Evolutionary conservation across 73 alveolate species (phyloP).

Genomic region (Tetrahymena borealis): DNA sequence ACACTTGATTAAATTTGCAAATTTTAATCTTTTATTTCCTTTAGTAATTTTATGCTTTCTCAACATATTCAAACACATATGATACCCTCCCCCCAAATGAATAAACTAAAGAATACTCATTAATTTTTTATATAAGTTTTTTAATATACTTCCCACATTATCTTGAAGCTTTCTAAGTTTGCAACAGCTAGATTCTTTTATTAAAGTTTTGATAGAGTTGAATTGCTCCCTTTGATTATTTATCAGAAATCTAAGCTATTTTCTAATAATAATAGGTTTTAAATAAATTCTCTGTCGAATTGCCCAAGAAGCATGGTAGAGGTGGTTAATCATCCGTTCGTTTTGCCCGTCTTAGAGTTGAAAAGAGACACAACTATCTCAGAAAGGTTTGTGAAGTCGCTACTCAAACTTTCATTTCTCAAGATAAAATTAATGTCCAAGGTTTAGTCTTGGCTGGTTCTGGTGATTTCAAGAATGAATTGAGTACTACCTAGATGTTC

Average conservation of each 20-base stretch:
- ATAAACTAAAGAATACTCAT: too few relatives aligned
- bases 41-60: too few relatives aligned
- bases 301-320: conserved; percentile 93
- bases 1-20: too few relatives aligned
- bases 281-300: conserved; percentile 64
- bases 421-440: conserved; percentile 90
- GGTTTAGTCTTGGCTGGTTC: conserved; percentile 98
- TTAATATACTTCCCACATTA: too few relatives aligned
- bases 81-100: too few relatives aligned
- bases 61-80: too few relatives aligned
- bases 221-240: too few relatives aligned
- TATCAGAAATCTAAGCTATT: not conserved
- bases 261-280: conserved; percentile 17
- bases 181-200: too few relatives aligned
- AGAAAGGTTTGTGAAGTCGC: conserved; percentile 98
- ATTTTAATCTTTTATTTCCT: too few relatives aligned
- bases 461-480: conserved; percentile 96
- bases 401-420: conserved; percentile 83
- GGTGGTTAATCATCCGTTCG: conserved; percentile 95
- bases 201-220: too few relatives aligned
- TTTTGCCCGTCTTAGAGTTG: conserved; percentile 92
- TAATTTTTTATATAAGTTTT: too few relatives aligned
- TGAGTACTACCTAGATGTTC: conserved; percentile 72
- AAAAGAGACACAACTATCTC: conserved; percentile 95
- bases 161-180: too few relatives aligned